Percentiles rank a stretch among this genome's conserved stretches.
Conservation (phyloP, 768 basidiomycete genomes). For the Leccinum boreale region DNA sequence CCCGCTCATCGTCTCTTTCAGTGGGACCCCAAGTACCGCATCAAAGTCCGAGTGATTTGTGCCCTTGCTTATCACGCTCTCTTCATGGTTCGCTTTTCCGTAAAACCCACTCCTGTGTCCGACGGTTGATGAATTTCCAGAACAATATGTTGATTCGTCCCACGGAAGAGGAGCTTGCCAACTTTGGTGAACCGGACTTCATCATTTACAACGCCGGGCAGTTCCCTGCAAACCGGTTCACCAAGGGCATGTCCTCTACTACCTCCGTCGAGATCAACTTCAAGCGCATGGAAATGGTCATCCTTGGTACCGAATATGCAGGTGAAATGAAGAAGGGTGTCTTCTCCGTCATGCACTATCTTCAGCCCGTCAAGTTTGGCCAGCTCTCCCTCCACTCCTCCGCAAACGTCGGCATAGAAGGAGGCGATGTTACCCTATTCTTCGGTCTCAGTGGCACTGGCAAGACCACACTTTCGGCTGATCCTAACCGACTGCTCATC, state of each 20-base stretch:
- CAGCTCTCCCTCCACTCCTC: slow-evolving; percentile 98
- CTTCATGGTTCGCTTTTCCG: slow-evolving; percentile 75
- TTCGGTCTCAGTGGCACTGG: slow-evolving; percentile 98
- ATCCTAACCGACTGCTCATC: slow-evolving; percentile 89
- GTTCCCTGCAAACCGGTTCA: slow-evolving; percentile 99
- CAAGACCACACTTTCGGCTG: slow-evolving; percentile 97
- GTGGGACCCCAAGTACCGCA: slow-evolving; percentile 99
- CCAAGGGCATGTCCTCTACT: slow-evolving; percentile 98
- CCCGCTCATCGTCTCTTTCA: slow-evolving; percentile 24
- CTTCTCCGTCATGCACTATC: slow-evolving; percentile 99
- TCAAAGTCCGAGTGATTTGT: slow-evolving; percentile 99
- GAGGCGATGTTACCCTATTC: slow-evolving; percentile 94
- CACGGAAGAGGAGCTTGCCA: slow-evolving; percentile 86
- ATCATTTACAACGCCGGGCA: slow-evolving; percentile 99
- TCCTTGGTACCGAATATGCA: slow-evolving; percentile 96
- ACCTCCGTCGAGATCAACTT: slow-evolving; percentile 99
- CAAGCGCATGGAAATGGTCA: slow-evolving; percentile 99
- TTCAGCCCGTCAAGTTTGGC: slow-evolving; percentile 98
- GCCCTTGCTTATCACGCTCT: slow-evolving; percentile 97
- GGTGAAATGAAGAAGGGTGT: slow-evolving; percentile 99
- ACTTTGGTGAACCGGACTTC: slow-evolving; percentile 98
- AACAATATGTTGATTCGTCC: slow-evolving; percentile 99
- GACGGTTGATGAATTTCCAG: slow-evolving; percentile 36
- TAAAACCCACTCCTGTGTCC: slow-evolving; percentile 3
- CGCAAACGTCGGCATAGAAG: slow-evolving; percentile 89